These are phyloP conservation scores for Rehmannia glutinosa DNA, from an alignment of 257 asterid species.

Conservation along the genomic window DNA sequence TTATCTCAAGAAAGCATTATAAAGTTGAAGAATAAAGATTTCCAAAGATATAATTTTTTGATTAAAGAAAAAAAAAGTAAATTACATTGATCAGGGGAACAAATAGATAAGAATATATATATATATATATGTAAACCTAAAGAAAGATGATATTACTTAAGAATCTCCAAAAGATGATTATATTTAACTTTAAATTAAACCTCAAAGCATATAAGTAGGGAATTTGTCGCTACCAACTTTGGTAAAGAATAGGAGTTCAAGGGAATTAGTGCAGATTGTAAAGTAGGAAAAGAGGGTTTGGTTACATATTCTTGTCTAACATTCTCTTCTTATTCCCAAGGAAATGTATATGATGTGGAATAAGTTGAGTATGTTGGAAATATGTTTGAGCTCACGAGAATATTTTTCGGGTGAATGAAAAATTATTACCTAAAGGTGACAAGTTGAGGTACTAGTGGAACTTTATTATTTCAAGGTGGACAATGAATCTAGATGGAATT, in stretches of 20 bases:
- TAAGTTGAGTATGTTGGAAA: too few relatives aligned
- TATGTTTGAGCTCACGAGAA: too few relatives aligned
- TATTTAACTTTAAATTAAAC: constrained; percentile 38
- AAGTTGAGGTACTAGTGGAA: too few relatives aligned
- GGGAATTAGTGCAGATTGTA: constrained; percentile 17
- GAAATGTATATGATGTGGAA: too few relatives aligned
- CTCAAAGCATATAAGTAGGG: constrained; percentile 41
- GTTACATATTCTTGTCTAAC: neutral
- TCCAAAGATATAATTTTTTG: neutral
- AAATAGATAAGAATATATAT: constrained; percentile 17
- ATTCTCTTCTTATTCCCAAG: neutral
- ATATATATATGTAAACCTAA: constrained; percentile 34
- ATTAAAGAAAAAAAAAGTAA: neutral
- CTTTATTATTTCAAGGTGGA: too few relatives aligned
- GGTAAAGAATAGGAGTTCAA: constrained; percentile 20
- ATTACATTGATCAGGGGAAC: neutral
- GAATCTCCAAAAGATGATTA: constrained; percentile 41
- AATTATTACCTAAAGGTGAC: too few relatives aligned
- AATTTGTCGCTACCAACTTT: constrained; percentile 39
- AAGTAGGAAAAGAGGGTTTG: constrained; percentile 14
- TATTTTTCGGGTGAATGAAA: too few relatives aligned
- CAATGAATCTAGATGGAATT: too few relatives aligned
- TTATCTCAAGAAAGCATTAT: constrained; percentile 52
- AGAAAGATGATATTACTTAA: constrained; percentile 33
- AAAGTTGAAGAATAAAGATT: constrained; percentile 33